Evolutionary conservation across 2,329 filamentous ascomycete species (phyloP).

Genomic region (Fusarium sp.): DNA sequence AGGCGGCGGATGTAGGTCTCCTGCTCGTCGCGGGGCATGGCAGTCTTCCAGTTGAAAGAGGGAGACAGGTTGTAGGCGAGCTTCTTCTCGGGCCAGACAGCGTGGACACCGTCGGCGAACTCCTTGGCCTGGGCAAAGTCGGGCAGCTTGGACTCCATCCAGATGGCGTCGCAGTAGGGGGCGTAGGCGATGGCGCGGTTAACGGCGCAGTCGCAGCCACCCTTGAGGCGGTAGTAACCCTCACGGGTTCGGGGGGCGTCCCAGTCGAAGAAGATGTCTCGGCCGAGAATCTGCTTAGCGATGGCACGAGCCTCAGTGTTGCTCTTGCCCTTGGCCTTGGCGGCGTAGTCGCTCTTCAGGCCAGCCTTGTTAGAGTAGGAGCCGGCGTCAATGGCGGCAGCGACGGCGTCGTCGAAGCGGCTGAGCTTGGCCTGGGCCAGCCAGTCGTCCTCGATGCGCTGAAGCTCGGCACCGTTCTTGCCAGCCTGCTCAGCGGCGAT

Average conservation of each 20-base stretch:
- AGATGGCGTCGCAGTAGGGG: slow-evolving; percentile 94
- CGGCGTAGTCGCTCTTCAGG: slow-evolving; percentile 75
- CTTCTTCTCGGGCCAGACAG: slow-evolving; percentile 97
- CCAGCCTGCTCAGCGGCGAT: slow-evolving; percentile 83
- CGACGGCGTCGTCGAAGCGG: slow-evolving; percentile 91
- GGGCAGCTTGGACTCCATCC: slow-evolving; percentile 99
- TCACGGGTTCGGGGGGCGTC: slow-evolving; percentile 92
- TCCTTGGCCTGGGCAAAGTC: slow-evolving; percentile 92
- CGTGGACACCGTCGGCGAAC: slow-evolving; percentile 93
- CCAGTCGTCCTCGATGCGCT: slow-evolving; percentile 95
- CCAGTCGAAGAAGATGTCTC: slow-evolving; percentile 94
- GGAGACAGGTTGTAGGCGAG: slow-evolving; percentile 98
- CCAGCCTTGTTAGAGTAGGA: slow-evolving; percentile 76
- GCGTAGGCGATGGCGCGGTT: slow-evolving; percentile 93
- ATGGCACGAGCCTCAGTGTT: slow-evolving; percentile 84
- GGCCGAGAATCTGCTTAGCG: slow-evolving; percentile 80
- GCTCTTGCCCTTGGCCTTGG: slow-evolving; percentile 82
- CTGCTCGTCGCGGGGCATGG: slow-evolving; percentile 91
- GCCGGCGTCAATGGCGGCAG: slow-evolving; percentile 80
- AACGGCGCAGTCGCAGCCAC: slow-evolving; percentile 90
- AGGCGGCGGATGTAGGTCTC: slow-evolving; percentile 97
- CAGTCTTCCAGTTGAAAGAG: slow-evolving; percentile 99
- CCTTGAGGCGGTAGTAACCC: slow-evolving; percentile 93
- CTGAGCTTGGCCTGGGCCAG: slow-evolving; percentile 80
- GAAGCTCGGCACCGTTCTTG: slow-evolving; percentile 83